These are phyloP conservation scores for Peronospora destructor DNA, from an alignment of 352 stramenopile genomes.

Conservation along the genomic window DNA sequence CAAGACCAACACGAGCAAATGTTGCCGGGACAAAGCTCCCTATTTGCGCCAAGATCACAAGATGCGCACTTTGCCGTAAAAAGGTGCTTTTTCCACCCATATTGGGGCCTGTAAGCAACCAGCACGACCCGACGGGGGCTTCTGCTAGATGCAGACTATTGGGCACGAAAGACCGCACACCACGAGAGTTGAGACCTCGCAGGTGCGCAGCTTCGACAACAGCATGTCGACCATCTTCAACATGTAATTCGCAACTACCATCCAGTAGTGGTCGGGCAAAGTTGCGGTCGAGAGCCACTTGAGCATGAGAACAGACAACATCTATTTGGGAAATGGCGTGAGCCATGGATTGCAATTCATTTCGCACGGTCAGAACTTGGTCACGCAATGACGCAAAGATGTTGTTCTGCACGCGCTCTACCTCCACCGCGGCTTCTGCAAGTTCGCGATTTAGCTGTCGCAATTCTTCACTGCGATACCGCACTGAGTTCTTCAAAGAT, in stretches of 20 bases:
- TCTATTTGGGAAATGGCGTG: slow-evolving; percentile 49
- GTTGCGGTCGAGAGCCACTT: slow-evolving; percentile 56
- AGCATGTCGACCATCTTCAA: slow-evolving; percentile 56
- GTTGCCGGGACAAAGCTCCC: slow-evolving; percentile 74
- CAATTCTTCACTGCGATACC: slow-evolving; percentile 62
- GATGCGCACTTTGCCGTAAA: slow-evolving; percentile 67
- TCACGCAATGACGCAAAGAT: slow-evolving; percentile 45
- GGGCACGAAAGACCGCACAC: slow-evolving; percentile 56
- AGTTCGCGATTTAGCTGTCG: slow-evolving; percentile 53
- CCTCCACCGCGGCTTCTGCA: slow-evolving; percentile 46
- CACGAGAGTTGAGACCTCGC: slow-evolving; percentile 40
- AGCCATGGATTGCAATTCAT: slow-evolving; percentile 42
- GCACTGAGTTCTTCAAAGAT: slow-evolving; percentile 59
- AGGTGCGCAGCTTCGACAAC: slow-evolving; percentile 63
- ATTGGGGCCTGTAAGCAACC: slow-evolving; percentile 83
- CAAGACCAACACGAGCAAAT: slow-evolving; percentile 59
- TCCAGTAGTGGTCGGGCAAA: slow-evolving; percentile 56
- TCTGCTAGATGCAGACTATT: slow-evolving; percentile 58
- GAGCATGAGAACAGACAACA: slow-evolving; percentile 56
- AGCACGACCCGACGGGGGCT: slow-evolving; percentile 35
- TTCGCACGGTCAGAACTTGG: slow-evolving; percentile 27
- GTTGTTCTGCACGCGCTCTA: slow-evolving; percentile 43
- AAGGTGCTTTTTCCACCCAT: slow-evolving; percentile 88
- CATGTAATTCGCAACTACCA: slow-evolving; percentile 47
- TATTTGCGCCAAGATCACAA: slow-evolving; percentile 75